Conservation (phyloP, 176 grass and related monocot species). For the Cymbopogon citratus region DNA sequence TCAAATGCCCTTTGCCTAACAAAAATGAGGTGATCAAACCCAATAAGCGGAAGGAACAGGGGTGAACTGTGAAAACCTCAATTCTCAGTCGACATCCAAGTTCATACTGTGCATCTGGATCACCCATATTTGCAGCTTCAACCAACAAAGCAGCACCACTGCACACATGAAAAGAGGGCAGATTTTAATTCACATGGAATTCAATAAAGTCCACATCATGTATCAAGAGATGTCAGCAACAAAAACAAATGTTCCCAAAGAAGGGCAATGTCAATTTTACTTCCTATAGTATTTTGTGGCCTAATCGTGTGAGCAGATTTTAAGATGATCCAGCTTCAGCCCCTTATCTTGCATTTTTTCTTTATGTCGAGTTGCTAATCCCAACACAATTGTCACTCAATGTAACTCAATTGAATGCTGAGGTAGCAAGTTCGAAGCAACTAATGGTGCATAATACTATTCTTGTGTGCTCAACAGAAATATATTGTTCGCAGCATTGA, state of each 20-base stretch:
- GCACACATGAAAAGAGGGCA: conserved; percentile 13
- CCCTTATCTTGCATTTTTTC: neutral
- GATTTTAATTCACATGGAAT: conserved; percentile 17
- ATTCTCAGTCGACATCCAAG: conserved; percentile 81
- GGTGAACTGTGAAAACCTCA: conserved; percentile 40
- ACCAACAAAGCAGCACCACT: conserved; percentile 91
- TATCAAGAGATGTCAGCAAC: neutral
- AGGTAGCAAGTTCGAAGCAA: neutral
- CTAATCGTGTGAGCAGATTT: neutral
- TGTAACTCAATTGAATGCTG: neutral
- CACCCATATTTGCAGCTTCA: conserved; percentile 95
- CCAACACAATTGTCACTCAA: neutral
- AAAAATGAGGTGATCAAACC: neutral
- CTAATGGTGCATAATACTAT: neutral
- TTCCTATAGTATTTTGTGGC: neutral
- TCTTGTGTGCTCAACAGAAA: neutral
- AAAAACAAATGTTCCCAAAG: neutral
- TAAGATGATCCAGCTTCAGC: neutral
- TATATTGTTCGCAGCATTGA: neutral
- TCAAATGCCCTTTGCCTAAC: neutral
- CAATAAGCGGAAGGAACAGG: neutral
- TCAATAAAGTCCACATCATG: neutral
- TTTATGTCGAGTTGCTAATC: neutral
- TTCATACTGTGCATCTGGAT: conserved; percentile 92
- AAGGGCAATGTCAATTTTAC: neutral